A percentile compares a stretch with the other conserved stretches of the same genome.
These are phyloP conservation scores for Pleurotus citrinopileatus DNA, from an alignment of 768 basidiomycete genomes.

Conservation along the genomic window DNA sequence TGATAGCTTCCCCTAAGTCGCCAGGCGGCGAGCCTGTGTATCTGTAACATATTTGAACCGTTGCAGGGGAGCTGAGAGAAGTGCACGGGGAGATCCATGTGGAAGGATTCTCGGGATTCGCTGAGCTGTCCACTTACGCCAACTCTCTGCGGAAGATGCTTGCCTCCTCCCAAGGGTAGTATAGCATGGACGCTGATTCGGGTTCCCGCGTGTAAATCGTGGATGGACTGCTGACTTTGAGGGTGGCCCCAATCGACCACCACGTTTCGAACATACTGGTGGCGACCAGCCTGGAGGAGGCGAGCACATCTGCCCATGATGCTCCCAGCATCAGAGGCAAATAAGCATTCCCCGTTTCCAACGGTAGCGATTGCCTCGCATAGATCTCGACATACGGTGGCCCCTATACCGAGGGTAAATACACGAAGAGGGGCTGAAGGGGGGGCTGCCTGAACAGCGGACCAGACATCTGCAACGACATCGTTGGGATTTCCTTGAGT, in stretches of 20 bases:
- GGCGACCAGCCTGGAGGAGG: slow-evolving; percentile 48
- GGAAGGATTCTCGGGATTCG: neutral
- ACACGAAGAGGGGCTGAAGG: slow-evolving; percentile 38
- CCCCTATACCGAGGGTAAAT: slow-evolving; percentile 59
- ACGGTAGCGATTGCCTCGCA: slow-evolving; percentile 50
- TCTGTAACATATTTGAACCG: too few species aligned
- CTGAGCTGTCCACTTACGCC: neutral
- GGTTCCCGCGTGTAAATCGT: slow-evolving; percentile 31
- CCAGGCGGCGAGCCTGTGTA: too few species aligned
- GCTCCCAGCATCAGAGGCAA: slow-evolving; percentile 41
- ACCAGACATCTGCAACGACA: slow-evolving; percentile 21
- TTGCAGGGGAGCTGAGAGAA: too few species aligned
- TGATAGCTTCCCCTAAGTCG: too few species aligned
- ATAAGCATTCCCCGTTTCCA: slow-evolving; percentile 48
- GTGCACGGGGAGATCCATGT: neutral
- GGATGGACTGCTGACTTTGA: slow-evolving; percentile 34
- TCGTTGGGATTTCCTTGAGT: slow-evolving; percentile 17
- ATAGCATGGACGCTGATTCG: slow-evolving; percentile 32
- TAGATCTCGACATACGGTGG: slow-evolving; percentile 42
- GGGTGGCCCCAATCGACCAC: slow-evolving; percentile 48
- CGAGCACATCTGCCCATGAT: slow-evolving; percentile 47
- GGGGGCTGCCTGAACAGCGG: slow-evolving; percentile 29
- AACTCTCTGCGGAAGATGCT: neutral
- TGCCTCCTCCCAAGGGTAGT: neutral
- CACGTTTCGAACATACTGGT: slow-evolving; percentile 41